phyloP scores from a whole-genome alignment of 768 basidiomycete genomes.

The Tylopilus sp. region DNA sequence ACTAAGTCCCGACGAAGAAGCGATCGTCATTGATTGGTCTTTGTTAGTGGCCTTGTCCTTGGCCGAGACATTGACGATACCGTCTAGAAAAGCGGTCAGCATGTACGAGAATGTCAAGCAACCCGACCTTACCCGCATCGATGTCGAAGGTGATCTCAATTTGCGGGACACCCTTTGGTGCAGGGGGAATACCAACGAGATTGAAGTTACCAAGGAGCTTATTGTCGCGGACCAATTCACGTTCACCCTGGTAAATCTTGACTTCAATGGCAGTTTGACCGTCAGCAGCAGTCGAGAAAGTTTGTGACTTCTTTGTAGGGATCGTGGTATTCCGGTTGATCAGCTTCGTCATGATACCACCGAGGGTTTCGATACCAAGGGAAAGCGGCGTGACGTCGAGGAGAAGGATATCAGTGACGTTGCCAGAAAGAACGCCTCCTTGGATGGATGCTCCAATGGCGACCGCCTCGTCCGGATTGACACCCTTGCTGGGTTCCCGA shows the following conservation, averaged over 20 bases:
- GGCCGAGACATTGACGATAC: conserved; percentile 96
- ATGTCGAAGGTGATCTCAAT: conserved; percentile 94
- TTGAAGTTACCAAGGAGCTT: conserved; percentile 99
- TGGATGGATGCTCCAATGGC: conserved; percentile 98
- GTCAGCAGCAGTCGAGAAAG: conserved; percentile 98
- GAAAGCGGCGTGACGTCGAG: conserved; percentile 96
- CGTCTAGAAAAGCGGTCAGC: conserved; percentile 45
- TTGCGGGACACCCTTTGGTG: conserved; percentile 72
- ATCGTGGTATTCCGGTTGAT: conserved; percentile 99
- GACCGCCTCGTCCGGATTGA: conserved; percentile 99
- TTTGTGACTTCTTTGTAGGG: conserved; percentile 99
- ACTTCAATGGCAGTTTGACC: conserved; percentile 99
- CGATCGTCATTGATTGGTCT: conserved; percentile 89
- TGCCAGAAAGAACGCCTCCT: conserved; percentile 95
- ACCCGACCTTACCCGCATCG: conserved; percentile 66
- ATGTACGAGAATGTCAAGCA: neutral
- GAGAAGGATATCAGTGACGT: conserved; percentile 93
- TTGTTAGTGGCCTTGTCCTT: conserved; percentile 91
- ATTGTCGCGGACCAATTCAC: conserved; percentile 97
- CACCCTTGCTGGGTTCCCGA: conserved; percentile 96
- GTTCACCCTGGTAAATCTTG: conserved; percentile 99
- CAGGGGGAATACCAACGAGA: conserved; percentile 92
- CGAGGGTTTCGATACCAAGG: conserved; percentile 93
- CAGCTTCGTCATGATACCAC: conserved; percentile 99
- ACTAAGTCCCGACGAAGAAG: conserved; percentile 89